Percentiles rank a stretch among this genome's conserved stretches.
Evolutionary conservation across 345 rosid species (phyloP).

Genomic region (Hibiscus tridactylites): DNA sequence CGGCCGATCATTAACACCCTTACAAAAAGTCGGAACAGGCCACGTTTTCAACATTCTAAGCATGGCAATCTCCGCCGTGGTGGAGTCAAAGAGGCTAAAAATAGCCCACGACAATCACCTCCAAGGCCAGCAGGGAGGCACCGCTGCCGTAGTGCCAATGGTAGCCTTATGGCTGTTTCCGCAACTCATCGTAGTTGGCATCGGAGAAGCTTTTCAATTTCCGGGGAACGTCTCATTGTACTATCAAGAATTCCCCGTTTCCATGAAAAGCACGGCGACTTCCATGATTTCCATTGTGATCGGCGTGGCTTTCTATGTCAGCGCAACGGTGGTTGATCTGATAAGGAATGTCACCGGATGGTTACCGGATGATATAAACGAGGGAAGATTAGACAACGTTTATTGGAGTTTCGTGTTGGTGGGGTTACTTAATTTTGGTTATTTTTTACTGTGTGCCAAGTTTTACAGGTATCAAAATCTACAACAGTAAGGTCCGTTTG

Average conservation of each 20-base stretch:
- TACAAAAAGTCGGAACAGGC: slow-evolving; percentile 30
- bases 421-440: slow-evolving; percentile 15
- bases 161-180: slow-evolving; percentile 31
- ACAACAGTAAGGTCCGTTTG: neutral
- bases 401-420: slow-evolving; percentile 22
- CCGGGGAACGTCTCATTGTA: slow-evolving; percentile 33
- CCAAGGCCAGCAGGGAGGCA: neutral
- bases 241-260: slow-evolving; percentile 30
- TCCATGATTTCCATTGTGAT: slow-evolving; percentile 23
- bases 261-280: slow-evolving; percentile 24
- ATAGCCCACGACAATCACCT: slow-evolving; percentile 2
- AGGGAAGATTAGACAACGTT: slow-evolving; percentile 32
- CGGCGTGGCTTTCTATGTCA: slow-evolving; percentile 27
- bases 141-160: slow-evolving; percentile 19
- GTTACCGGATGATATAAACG: slow-evolving; percentile 15
- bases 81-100: slow-evolving; percentile 31
- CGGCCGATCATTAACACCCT: neutral
- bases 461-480: neutral
- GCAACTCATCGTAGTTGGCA: slow-evolving; percentile 24
- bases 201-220: slow-evolving; percentile 32
- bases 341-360: slow-evolving; percentile 9
- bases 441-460: neutral
- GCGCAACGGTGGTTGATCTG: slow-evolving; percentile 25
- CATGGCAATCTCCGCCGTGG: slow-evolving; percentile 20
- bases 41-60: slow-evolving; percentile 20